Conservation (phyloP, 1,139 yeast genomes). For the Candida sanyaensis region DNA sequence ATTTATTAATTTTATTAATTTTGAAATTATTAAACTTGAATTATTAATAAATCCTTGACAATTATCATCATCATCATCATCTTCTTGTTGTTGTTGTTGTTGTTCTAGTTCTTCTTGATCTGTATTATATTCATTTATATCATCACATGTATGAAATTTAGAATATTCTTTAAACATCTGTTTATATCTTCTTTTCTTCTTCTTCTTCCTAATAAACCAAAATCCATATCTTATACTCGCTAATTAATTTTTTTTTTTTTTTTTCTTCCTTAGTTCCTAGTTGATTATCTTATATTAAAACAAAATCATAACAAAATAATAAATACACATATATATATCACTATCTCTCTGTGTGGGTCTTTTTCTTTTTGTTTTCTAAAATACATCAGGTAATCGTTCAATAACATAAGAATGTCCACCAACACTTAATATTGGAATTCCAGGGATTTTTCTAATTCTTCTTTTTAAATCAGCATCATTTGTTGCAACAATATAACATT, state of each 20-base stretch:
- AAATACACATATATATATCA: neutral
- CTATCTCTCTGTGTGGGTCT: too few relatives aligned
- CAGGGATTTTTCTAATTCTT: conserved; percentile 92
- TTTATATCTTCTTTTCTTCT: neutral
- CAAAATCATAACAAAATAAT: neutral
- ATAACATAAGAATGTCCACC: conserved; percentile 91
- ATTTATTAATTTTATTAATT: conserved; percentile 1
- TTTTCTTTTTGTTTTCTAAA: conserved; percentile 41
- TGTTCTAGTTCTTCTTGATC: neutral
- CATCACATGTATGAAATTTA: neutral
- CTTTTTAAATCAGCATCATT: conserved; percentile 98
- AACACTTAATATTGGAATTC: conserved; percentile 95
- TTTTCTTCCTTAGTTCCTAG: too few relatives aligned
- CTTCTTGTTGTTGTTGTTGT: neutral
- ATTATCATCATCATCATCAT: neutral
- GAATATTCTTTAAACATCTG: neutral
- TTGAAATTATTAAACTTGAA: neutral
- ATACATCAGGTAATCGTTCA: conserved; percentile 93
- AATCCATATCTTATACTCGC: too few relatives aligned
- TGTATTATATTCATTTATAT: neutral
- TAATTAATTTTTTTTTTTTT: too few relatives aligned
- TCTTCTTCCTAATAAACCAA: too few relatives aligned
- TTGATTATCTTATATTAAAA: too few relatives aligned
- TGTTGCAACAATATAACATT: conserved; percentile 95
- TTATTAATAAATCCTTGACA: neutral